Conservation (phyloP, 441 rosid species). For the Pelargonium exstipulatum region DNA sequence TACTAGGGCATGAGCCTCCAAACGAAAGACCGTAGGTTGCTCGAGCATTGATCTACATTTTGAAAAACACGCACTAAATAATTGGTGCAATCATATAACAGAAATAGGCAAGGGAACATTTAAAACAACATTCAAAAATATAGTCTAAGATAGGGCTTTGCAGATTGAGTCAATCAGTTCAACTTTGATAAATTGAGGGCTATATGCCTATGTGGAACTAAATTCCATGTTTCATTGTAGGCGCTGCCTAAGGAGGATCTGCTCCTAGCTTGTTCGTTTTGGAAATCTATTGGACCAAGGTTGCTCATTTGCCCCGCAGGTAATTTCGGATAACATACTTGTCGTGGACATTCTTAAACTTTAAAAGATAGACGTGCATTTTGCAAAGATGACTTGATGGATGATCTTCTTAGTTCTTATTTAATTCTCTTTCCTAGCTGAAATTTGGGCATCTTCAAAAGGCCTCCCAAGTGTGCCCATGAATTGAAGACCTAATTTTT, state of each 20-base stretch:
- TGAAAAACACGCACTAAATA: conserved; percentile 19
- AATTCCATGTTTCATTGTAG: neutral
- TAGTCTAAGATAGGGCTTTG: neutral
- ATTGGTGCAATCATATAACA: conserved; percentile 7
- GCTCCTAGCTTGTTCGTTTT: neutral
- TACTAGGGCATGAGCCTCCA: conserved; percentile 66
- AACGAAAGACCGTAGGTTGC: conserved; percentile 72
- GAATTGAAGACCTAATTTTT: too few species aligned
- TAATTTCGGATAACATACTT: neutral
- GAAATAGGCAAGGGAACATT: neutral
- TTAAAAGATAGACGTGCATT: neutral
- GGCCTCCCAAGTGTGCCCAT: too few species aligned
- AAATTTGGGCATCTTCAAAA: too few species aligned
- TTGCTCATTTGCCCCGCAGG: neutral
- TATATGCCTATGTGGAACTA: neutral
- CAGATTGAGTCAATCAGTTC: neutral
- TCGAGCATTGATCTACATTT: conserved; percentile 75
- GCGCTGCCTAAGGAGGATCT: neutral
- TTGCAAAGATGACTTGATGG: neutral
- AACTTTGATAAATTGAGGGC: neutral
- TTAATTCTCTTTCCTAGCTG: too few species aligned
- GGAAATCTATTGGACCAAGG: neutral
- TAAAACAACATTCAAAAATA: conserved; percentile 1
- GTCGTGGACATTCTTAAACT: neutral
- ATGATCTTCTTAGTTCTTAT: neutral